Evolutionary conservation across 306 rosid species (phyloP).

Genomic region (Potentilla sterilis): DNA sequence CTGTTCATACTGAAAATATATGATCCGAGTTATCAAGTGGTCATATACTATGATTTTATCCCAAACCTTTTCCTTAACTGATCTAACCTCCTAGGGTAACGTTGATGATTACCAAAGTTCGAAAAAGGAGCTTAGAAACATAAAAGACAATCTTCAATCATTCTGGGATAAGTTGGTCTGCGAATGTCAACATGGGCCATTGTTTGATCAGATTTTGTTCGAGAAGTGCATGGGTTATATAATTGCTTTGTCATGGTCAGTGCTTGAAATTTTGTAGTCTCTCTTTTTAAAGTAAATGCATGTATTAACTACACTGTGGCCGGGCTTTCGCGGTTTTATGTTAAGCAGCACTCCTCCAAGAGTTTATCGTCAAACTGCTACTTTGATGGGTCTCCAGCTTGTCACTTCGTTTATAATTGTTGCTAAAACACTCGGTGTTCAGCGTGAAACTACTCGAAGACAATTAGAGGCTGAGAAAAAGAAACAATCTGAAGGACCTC

Average conservation of each 20-base stretch:
- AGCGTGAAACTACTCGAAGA: slow-evolving; percentile 92
- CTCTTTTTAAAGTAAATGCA: slow-evolving; percentile 13
- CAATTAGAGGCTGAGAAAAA: slow-evolving; percentile 97
- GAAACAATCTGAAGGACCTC: slow-evolving; percentile 87
- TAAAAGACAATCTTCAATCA: slow-evolving; percentile 82
- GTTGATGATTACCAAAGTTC: slow-evolving; percentile 91
- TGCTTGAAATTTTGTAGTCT: slow-evolving; percentile 23
- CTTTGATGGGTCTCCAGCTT: slow-evolving; percentile 88
- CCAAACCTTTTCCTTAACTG: slow-evolving; percentile 31
- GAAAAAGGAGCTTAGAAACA: slow-evolving; percentile 80
- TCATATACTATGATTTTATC: slow-evolving; percentile 15
- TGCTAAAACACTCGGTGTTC: slow-evolving; percentile 82
- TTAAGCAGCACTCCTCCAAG: slow-evolving; percentile 92
- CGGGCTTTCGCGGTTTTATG: slow-evolving; percentile 22
- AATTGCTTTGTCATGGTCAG: slow-evolving; percentile 95
- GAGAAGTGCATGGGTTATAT: slow-evolving; percentile 99
- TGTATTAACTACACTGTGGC: slow-evolving; percentile 15
- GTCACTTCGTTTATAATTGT: slow-evolving; percentile 83
- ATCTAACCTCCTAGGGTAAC: slow-evolving; percentile 58
- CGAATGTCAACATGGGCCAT: slow-evolving; percentile 92
- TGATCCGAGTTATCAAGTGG: neutral
- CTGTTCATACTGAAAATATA: neutral
- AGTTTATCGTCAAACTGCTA: slow-evolving; percentile 92
- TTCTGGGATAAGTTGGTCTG: slow-evolving; percentile 85
- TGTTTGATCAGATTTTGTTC: slow-evolving; percentile 81